Evolutionary conservation across 345 rosid species (phyloP).

Genomic region (Lepidium didymum): DNA sequence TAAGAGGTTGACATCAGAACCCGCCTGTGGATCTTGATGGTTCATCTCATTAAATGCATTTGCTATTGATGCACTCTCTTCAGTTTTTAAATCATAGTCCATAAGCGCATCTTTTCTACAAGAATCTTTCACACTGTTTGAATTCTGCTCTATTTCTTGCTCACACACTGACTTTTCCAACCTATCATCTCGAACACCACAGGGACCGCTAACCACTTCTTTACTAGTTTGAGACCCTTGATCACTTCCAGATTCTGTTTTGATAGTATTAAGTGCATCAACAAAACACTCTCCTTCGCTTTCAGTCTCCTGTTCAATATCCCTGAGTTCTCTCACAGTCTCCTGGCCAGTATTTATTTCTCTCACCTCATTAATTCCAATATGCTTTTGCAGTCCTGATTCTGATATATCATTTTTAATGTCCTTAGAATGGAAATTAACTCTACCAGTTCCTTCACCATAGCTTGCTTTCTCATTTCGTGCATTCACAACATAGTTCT

Average conservation of each 20-base stretch:
- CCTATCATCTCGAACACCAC: neutral
- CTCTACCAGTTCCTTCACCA: conserved; percentile 23
- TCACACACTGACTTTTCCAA: conserved; percentile 18
- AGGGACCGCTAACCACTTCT: neutral
- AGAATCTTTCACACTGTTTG: neutral
- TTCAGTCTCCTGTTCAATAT: conserved; percentile 46
- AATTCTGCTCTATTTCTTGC: neutral
- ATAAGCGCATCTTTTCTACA: neutral
- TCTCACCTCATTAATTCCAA: conserved; percentile 56
- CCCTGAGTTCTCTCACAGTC: conserved; percentile 57
- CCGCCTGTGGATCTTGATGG: conserved; percentile 24
- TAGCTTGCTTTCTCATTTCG: conserved; percentile 14
- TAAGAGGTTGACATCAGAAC: conserved; percentile 16
- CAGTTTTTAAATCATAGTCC: neutral
- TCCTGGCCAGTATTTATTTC: conserved; percentile 33
- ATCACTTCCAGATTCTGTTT: conserved; percentile 53
- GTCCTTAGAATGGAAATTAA: conserved; percentile 18
- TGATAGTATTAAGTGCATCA: conserved; percentile 86
- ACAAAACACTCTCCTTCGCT: conserved; percentile 69
- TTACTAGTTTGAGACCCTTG: conserved; percentile 18
- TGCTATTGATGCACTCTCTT: conserved; percentile 23
- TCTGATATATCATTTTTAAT: conserved; percentile 29
- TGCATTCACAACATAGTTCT: neutral
- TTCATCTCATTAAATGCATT: conserved; percentile 26
- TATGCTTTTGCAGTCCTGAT: conserved; percentile 23